These are phyloP conservation scores for Aspergillus heteromorphus DNA, from an alignment of 495 filamentous ascomycete genomes.

Conservation along the genomic window DNA sequence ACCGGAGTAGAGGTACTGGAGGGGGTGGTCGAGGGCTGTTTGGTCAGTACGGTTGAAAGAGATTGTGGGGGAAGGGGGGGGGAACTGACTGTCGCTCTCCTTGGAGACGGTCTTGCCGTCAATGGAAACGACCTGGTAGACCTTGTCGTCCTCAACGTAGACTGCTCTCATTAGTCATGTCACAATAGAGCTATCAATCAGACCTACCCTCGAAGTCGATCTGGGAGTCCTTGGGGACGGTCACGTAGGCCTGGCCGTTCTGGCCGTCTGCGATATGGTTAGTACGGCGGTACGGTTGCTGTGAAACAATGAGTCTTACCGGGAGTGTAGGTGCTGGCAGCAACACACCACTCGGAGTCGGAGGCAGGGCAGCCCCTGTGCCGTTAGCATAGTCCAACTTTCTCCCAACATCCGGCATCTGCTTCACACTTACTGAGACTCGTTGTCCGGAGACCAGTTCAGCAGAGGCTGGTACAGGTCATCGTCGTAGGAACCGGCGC, in stretches of 20 bases:
- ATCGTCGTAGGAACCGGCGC: neutral
- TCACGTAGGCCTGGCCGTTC: conserved; percentile 15
- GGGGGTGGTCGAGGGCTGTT: conserved; percentile 9
- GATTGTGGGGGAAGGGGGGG: neutral
- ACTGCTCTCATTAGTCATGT: conserved; percentile 8
- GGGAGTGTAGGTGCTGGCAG: conserved; percentile 10
- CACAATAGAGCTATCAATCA: neutral
- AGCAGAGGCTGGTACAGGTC: conserved; percentile 13
- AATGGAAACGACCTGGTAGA: conserved; percentile 16
- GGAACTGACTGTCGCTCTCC: conserved; percentile 13
- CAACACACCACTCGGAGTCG: conserved; percentile 12
- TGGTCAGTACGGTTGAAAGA: neutral
- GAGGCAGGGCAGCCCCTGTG: conserved; percentile 5
- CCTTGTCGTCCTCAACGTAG: conserved; percentile 12
- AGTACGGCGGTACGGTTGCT: neutral
- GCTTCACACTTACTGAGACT: conserved; percentile 3
- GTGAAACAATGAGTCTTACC: neutral
- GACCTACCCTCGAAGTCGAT: conserved; percentile 17
- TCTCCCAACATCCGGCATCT: no score
- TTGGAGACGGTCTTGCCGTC: conserved; percentile 15
- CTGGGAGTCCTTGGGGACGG: conserved; percentile 12
- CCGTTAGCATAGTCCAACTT: neutral
- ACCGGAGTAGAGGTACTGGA: conserved; percentile 17
- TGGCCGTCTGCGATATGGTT: conserved; percentile 10
- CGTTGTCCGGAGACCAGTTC: conserved; percentile 14